Percentiles rank a stretch among this genome's conserved stretches.
phyloP scores from a whole-genome alignment of 2,329 filamentous ascomycete species.

The Fusarium liriodendri region DNA sequence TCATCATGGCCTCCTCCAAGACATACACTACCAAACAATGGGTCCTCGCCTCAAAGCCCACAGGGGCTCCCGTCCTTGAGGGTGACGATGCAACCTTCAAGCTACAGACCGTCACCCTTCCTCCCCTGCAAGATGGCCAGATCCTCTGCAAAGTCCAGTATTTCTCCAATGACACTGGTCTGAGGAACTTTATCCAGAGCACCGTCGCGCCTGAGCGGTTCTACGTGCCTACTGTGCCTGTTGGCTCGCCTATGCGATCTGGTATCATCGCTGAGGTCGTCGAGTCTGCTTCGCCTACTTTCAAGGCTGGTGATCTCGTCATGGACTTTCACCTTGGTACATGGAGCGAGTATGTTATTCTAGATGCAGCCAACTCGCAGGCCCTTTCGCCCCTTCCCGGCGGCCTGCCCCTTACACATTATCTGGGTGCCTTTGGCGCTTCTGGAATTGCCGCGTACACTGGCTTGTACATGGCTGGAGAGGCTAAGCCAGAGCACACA shows the following conservation, averaged over 20 bases:
- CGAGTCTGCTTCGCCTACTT: constrained; percentile 39
- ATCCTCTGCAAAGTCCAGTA: constrained; percentile 44
- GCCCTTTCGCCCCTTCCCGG: constrained; percentile 39
- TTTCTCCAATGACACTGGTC: constrained; percentile 45
- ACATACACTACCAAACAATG: constrained; percentile 47
- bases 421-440: constrained; percentile 45
- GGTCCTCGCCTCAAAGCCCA: constrained; percentile 43
- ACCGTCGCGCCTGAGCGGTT: constrained; percentile 44
- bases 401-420: constrained; percentile 40
- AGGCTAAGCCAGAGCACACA: constrained; percentile 44
- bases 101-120: constrained; percentile 40
- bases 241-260: constrained; percentile 44
- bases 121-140: constrained; percentile 41
- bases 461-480: constrained; percentile 38
- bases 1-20: constrained; percentile 35
- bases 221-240: constrained; percentile 44
- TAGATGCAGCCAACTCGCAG: constrained; percentile 42
- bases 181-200: constrained; percentile 45
- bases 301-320: constrained; percentile 43
- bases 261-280: constrained; percentile 45
- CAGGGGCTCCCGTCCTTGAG: constrained; percentile 40
- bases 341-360: constrained; percentile 44
- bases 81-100: constrained; percentile 44
- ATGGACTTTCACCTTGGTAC: constrained; percentile 46
- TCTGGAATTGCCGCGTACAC: constrained; percentile 44